phyloP scores from a whole-genome alignment of 2,329 filamentous ascomycete genomes.

The Chrysosporium keratinophilum region DNA sequence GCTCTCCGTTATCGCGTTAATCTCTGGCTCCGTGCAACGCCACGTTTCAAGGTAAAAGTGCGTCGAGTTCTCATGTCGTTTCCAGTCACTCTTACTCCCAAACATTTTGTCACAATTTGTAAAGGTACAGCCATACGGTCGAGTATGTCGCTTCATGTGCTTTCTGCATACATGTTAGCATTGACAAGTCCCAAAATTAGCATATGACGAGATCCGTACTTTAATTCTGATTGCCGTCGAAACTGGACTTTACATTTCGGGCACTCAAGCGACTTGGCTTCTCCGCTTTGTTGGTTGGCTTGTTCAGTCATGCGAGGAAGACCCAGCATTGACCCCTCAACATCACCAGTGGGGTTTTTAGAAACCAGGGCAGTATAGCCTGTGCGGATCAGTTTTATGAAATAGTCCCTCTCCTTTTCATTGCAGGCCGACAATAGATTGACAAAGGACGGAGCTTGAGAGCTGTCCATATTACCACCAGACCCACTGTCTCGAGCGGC shows the following conservation, averaged over 20 bases:
- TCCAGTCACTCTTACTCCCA: constrained; percentile 93
- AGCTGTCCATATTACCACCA: background rate
- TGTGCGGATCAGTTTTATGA: constrained; percentile 14
- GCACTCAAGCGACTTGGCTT: constrained; percentile 22
- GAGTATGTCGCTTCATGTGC: constrained; percentile 69
- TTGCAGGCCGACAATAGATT: constrained; percentile 6
- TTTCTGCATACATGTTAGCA: constrained; percentile 48
- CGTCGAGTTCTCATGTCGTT: constrained; percentile 73
- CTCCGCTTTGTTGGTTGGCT: background rate
- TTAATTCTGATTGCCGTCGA: constrained; percentile 29
- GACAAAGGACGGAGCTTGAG: constrained; percentile 2
- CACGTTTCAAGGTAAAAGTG: constrained; percentile 64
- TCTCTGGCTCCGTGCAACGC: constrained; percentile 50
- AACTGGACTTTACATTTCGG: background rate
- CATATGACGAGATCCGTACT: constrained; percentile 20
- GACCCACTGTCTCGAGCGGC: background rate
- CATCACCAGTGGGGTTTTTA: background rate
- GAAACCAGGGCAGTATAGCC: background rate
- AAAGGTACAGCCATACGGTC: constrained; percentile 74
- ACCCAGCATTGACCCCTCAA: background rate
- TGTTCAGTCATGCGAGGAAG: background rate
- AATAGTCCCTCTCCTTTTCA: constrained; percentile 23
- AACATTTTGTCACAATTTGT: constrained; percentile 59
- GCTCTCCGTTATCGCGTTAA: constrained; percentile 18
- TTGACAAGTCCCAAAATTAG: background rate